Evolutionary conservation across 2,329 filamentous ascomycete genomes (phyloP), one percentile per base, ranked within the genome.

Genomic region (Calonectria fujianensis): DNA sequence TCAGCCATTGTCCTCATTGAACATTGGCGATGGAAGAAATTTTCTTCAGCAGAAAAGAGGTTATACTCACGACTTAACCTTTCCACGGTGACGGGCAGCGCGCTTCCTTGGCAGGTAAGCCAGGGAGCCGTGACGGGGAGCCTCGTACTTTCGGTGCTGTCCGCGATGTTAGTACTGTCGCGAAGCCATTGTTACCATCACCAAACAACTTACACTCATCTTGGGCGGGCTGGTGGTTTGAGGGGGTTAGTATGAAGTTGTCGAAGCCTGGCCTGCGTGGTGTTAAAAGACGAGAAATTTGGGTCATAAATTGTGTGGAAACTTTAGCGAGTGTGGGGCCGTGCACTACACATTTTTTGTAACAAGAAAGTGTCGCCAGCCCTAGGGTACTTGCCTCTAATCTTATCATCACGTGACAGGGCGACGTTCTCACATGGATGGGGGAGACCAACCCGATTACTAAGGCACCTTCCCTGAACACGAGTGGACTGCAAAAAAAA

Each of bases 71-170:
- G 94, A 96, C 95, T 98, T 98, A 88, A 98, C 96, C 93, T 98
- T 98, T 88, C 96, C 96, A 85, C 96, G 91, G 90, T 98, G 96
- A 85, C 96, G 93, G 88, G 96, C 92, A 85, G 96, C 95, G 87
- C 96, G 94, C 95, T 98, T 98, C 86, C 95, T 90, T 81, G 95
- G 95, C 85, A 97, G 89, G 90, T 93, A 96, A 83, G 94, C 94
- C 88, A 98, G 91, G 86, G 94, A 96, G 87, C 96, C 97, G 91
- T 98, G 96, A 88, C 96, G 94, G 87, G 96, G 96, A 87, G 96
- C 96, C 93, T 97, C 89, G 85, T 87, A 91, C 89, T 91, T 90
- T 83, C 89, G 88, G 87, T 90, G 89, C 86, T 86, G 70, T 81
- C 37, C 14, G 75, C n/a, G 57, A 68, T 57, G 76, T 80, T 68